phyloP scores from a whole-genome alignment of 129 eudicot genomes.

The Smallanthus sonchifolius region DNA sequence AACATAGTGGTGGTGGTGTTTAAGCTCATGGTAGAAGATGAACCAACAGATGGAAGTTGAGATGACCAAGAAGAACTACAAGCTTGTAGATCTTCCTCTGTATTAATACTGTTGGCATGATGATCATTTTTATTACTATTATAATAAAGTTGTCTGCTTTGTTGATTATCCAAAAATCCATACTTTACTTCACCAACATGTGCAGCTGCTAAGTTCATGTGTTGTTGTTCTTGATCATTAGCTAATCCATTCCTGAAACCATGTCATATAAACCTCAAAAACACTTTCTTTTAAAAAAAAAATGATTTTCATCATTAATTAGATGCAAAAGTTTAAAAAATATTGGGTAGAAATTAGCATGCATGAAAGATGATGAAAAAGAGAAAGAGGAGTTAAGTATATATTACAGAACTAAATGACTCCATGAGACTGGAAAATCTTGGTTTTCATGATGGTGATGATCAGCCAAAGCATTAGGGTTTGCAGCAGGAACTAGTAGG shows the following conservation, averaged over 20 bases:
- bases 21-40: constrained; percentile 35
- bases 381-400: constrained; percentile 11
- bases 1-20: constrained; percentile 39
- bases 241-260: constrained; percentile 50
- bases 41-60: constrained; percentile 39
- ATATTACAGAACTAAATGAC: constrained; percentile 59
- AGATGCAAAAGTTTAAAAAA: neutral
- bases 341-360: neutral
- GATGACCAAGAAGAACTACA: constrained; percentile 44
- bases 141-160: constrained; percentile 25
- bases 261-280: neutral
- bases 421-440: constrained; percentile 74
- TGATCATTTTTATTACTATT: constrained; percentile 22
- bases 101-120: neutral
- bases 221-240: constrained; percentile 46
- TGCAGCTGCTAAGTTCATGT: constrained; percentile 45
- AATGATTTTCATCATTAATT: neutral
- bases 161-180: constrained; percentile 33
- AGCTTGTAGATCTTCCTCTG: constrained; percentile 33
- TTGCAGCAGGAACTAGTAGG: constrained; percentile 26
- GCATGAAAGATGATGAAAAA: constrained; percentile 15
- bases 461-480: constrained; percentile 25
- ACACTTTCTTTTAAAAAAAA: neutral
- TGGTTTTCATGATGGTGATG: constrained; percentile 36
- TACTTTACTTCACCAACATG: constrained; percentile 36